Evolutionary conservation across 352 stramenopile species (phyloP).

Genomic region (Pythium utonaiense): DNA sequence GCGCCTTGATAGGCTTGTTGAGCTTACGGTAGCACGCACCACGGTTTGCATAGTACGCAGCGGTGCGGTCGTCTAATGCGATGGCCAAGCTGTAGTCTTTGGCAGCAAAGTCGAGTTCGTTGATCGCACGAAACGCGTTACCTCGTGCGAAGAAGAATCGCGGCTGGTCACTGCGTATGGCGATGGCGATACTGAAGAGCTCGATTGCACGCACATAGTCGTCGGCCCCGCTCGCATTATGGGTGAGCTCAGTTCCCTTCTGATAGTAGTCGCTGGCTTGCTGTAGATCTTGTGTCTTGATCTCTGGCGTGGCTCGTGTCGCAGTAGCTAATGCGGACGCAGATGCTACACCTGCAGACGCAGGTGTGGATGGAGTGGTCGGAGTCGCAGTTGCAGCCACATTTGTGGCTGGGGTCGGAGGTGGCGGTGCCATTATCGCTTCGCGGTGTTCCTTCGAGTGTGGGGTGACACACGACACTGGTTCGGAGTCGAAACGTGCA

Average conservation of each 20-base stretch:
- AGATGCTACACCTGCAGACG: not conserved
- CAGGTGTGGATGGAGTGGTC: not conserved
- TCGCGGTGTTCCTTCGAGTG: too few species aligned
- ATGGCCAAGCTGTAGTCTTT: slow-evolving; percentile 62
- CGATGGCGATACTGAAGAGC: slow-evolving; percentile 69
- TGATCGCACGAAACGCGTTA: slow-evolving; percentile 71
- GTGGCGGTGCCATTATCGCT: not conserved
- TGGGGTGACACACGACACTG: not conserved
- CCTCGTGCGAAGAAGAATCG: slow-evolving; percentile 72
- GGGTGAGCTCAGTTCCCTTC: slow-evolving; percentile 65
- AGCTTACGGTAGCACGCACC: slow-evolving; percentile 75
- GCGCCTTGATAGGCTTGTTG: slow-evolving; percentile 42
- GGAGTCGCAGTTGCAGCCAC: not conserved
- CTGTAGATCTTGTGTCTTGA: slow-evolving; percentile 64
- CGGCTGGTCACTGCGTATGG: slow-evolving; percentile 59
- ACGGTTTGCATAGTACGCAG: slow-evolving; percentile 72
- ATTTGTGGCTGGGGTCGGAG: not conserved
- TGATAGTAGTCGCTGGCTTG: slow-evolving; percentile 76
- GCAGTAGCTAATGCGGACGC: slow-evolving; percentile 1
- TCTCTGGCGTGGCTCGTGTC: slow-evolving; percentile 31
- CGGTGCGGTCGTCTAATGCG: slow-evolving; percentile 54
- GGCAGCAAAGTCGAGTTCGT: slow-evolving; percentile 58
- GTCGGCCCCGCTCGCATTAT: slow-evolving; percentile 47
- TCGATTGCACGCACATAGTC: slow-evolving; percentile 76
- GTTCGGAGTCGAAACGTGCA: not conserved